phyloP scores from a whole-genome alignment of 441 rosid species.

The Populus hybrid region DNA sequence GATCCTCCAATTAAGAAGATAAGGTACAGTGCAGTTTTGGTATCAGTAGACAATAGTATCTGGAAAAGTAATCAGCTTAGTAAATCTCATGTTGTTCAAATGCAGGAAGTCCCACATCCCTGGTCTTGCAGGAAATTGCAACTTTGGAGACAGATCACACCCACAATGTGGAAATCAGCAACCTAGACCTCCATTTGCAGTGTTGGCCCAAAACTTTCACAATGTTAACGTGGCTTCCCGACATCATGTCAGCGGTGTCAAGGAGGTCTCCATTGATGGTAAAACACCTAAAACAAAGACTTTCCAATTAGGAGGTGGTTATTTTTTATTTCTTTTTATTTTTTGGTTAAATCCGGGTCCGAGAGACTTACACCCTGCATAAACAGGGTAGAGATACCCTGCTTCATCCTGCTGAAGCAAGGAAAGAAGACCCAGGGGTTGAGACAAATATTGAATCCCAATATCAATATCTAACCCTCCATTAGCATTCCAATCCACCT shows the following conservation, averaged over 20 bases:
- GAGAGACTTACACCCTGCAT: neutral
- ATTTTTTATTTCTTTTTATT: neutral
- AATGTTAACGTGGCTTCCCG: conserved; percentile 25
- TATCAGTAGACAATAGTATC: neutral
- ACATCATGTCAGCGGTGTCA: conserved; percentile 28
- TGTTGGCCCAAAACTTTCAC: conserved; percentile 52
- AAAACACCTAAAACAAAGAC: conserved; percentile 16
- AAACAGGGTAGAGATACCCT: neutral
- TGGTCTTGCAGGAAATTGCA: conserved; percentile 38
- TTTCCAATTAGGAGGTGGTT: neutral
- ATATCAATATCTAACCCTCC: neutral
- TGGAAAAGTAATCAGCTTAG: neutral
- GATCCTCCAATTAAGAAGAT: conserved; percentile 54
- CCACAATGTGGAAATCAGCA: conserved; percentile 48
- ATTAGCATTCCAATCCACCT: neutral
- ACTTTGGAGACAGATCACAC: conserved; percentile 57
- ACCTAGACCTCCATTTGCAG: conserved; percentile 63
- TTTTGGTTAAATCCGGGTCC: neutral
- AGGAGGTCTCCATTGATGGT: conserved; percentile 56
- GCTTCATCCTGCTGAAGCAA: neutral
- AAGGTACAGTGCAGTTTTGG: conserved; percentile 40
- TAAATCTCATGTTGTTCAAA: conserved; percentile 12
- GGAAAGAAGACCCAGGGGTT: neutral
- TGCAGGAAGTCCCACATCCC: conserved; percentile 72
- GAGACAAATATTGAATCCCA: neutral